These are phyloP conservation scores for Pochonia chlamydosporia DNA, from an alignment of 2,329 filamentous ascomycete species.

Conservation along the genomic window DNA sequence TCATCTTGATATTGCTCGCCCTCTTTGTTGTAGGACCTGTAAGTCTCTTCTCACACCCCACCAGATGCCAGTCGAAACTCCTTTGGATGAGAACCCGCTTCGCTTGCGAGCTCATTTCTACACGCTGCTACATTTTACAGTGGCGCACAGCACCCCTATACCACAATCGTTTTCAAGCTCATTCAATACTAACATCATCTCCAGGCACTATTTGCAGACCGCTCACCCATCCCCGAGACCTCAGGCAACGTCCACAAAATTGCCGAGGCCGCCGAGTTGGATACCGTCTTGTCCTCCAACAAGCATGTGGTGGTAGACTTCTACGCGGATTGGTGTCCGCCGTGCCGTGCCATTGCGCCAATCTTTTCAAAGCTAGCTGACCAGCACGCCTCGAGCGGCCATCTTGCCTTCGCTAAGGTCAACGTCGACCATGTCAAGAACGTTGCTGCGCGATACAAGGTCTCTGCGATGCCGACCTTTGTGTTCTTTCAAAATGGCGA, in stretches of 20 bases:
- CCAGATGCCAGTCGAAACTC: too few species aligned
- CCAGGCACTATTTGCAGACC: not conserved
- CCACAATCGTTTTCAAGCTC: too few species aligned
- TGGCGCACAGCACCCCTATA: too few species aligned
- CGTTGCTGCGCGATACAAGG: conserved; percentile 59
- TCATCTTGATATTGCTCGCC: too few species aligned
- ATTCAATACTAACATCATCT: too few species aligned
- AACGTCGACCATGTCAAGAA: conserved; percentile 19
- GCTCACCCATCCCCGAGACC: conserved; percentile 31
- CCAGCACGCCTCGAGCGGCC: conserved; percentile 14
- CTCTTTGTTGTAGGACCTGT: too few species aligned
- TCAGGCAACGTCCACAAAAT: conserved; percentile 32
- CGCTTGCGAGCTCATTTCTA: too few species aligned
- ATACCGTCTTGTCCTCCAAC: conserved; percentile 29
- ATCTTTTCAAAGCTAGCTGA: conserved; percentile 44
- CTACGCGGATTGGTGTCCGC: conserved; percentile 45
- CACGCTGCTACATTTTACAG: too few species aligned
- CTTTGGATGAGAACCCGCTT: too few species aligned
- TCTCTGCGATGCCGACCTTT: conserved; percentile 94
- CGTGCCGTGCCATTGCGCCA: conserved; percentile 42
- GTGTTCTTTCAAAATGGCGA: conserved; percentile 76
- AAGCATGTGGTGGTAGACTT: conserved; percentile 42
- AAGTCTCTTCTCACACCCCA: too few species aligned
- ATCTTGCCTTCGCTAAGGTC: conserved; percentile 13
- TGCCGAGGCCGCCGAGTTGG: conserved; percentile 23